These are phyloP conservation scores for Astrephomene gubernaculifera DNA, from an alignment of 139 green algal species.

Conservation along the genomic window DNA sequence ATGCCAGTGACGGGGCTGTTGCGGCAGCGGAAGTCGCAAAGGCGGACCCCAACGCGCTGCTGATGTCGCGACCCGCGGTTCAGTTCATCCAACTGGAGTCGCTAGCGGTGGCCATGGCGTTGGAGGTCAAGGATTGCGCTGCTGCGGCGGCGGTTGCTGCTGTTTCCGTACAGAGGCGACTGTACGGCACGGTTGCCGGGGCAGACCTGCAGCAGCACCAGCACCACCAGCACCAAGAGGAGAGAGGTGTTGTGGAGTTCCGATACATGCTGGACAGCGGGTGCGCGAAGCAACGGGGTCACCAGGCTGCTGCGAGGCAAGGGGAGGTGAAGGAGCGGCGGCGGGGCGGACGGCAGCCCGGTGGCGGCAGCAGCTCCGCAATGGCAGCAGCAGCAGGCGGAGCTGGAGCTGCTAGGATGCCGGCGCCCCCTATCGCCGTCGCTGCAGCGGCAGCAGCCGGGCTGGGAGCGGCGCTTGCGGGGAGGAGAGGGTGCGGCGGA, in stretches of 20 bases:
- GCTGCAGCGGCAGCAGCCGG: background rate
- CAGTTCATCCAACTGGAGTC: background rate
- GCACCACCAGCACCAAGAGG: too few relatives aligned
- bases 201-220: too few relatives aligned
- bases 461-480: background rate
- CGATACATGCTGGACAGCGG: slow-evolving; percentile 12
- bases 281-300: background rate
- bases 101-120: background rate
- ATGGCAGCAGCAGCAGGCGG: background rate
- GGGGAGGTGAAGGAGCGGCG: background rate
- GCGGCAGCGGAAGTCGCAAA: background rate
- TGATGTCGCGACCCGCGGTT: background rate
- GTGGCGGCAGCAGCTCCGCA: slow-evolving; percentile 4
- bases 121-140: background rate
- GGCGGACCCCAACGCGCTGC: background rate
- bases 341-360: background rate
- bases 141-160: too few relatives aligned
- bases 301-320: too few relatives aligned
- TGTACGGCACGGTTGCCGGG: too few relatives aligned
- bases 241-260: slow-evolving; percentile 31
- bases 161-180: too few relatives aligned
- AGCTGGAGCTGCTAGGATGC: too few relatives aligned
- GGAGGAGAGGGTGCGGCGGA: background rate
- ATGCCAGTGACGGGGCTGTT: background rate
- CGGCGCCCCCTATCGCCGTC: background rate